A percentile compares a stretch with the other conserved stretches of the same genome.
These are phyloP conservation scores for Trichoderma lentiforme DNA, from an alignment of 2,329 filamentous ascomycete species.

Conservation along the genomic window DNA sequence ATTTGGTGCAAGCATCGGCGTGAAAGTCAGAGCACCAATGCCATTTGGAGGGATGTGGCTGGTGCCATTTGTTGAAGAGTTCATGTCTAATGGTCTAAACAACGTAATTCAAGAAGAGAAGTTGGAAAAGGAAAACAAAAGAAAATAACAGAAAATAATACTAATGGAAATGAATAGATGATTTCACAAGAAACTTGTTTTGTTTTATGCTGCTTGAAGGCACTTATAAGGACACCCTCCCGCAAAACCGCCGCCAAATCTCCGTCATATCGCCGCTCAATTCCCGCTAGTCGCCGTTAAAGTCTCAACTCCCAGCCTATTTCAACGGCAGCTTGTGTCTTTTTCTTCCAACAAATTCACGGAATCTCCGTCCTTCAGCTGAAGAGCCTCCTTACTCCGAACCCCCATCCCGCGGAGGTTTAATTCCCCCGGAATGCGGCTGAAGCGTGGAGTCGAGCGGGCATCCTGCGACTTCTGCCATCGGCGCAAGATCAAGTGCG, in stretches of 20 bases:
- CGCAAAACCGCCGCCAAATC: conserved; percentile 3
- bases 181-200: not conserved
- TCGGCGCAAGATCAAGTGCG: conserved; percentile 8
- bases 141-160: not conserved
- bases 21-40: not conserved
- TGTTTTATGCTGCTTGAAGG: not conserved
- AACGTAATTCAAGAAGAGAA: not conserved
- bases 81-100: not conserved
- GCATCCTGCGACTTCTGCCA: conserved; percentile 8
- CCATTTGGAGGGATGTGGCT: not conserved
- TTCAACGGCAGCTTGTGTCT: not conserved
- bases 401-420: not conserved
- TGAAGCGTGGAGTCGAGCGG: conserved; percentile 8
- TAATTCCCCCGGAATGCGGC: not conserved
- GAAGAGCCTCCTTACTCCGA: not conserved
- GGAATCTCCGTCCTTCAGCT: not conserved
- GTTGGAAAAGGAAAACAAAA: not conserved
- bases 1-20: not conserved
- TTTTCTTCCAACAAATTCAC: not conserved
- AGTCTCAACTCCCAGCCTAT: not conserved
- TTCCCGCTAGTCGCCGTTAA: not conserved
- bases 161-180: not conserved
- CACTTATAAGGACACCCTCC: not conserved
- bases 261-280: conserved; percentile 4
- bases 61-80: not conserved